Evolutionary conservation across 2,329 filamentous ascomycete genomes (phyloP).

Genomic region (Trichoderma harzianum): DNA sequence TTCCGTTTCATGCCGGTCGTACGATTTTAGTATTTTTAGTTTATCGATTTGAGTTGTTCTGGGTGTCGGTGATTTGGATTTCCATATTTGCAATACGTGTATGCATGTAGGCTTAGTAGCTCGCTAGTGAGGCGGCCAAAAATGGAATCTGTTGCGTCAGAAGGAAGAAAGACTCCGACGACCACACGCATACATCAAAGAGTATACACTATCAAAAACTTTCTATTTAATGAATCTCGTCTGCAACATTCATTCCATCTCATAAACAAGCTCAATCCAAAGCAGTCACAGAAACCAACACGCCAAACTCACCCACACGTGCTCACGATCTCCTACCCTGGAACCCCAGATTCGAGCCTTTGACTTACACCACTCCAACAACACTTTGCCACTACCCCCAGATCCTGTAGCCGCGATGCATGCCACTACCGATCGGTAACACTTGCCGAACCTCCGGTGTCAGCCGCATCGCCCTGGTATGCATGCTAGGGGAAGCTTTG

Average conservation of each 20-base stretch:
- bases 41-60: background rate
- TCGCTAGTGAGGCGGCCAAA: too few relatives aligned
- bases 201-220: background rate
- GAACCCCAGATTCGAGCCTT: background rate
- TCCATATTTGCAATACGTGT: background rate
- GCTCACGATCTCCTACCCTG: background rate
- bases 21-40: background rate
- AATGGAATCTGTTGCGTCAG: background rate
- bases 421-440: background rate
- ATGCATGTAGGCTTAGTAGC: background rate
- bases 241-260: background rate
- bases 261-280: background rate
- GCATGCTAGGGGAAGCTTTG: background rate
- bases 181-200: background rate
- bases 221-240: background rate
- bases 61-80: background rate
- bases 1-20: background rate
- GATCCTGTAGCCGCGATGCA: background rate
- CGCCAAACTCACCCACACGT: background rate
- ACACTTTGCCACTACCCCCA: background rate
- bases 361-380: background rate
- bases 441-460: background rate
- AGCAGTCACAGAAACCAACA: background rate
- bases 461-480: background rate
- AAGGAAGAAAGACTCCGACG: background rate